These are phyloP conservation scores for Talaromyces verruculosus DNA, from an alignment of 2,329 filamentous ascomycete genomes.

Conservation along the genomic window DNA sequence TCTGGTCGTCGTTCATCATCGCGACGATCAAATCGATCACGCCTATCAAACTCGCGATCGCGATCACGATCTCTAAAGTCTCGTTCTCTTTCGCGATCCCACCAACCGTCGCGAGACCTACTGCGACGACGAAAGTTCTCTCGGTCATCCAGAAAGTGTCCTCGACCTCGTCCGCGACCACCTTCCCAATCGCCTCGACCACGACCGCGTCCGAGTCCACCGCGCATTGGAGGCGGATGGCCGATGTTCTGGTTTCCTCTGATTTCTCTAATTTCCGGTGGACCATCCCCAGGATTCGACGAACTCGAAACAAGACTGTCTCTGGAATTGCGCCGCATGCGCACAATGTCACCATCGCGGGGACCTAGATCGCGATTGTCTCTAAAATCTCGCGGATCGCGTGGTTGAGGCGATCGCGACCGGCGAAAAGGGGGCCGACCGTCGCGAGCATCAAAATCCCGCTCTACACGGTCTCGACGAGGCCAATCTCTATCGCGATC, in stretches of 20 bases:
- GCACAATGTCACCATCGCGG: constrained; percentile 41
- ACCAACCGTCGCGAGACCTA: constrained; percentile 46
- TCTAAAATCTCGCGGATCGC: constrained; percentile 44
- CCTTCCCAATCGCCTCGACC: constrained; percentile 47
- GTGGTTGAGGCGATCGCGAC: constrained; percentile 40
- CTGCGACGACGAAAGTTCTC: constrained; percentile 46
- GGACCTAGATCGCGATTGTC: constrained; percentile 38
- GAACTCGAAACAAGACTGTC: constrained; percentile 44
- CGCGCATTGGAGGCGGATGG: constrained; percentile 33
- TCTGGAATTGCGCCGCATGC: constrained; percentile 46
- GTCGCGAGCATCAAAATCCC: constrained; percentile 48
- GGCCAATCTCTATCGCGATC: constrained; percentile 47
- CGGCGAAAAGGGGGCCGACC: constrained; percentile 47
- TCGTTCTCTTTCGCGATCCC: constrained; percentile 41
- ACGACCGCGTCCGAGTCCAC: constrained; percentile 43
- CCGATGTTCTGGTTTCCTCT: constrained; percentile 28
- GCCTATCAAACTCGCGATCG: constrained; percentile 37
- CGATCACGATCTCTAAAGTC: constrained; percentile 39
- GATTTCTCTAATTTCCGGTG: constrained; percentile 24
- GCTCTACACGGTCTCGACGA: constrained; percentile 49
- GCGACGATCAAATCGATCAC: constrained; percentile 36
- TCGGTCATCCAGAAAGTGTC: constrained; percentile 42
- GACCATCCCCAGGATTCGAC: constrained; percentile 38
- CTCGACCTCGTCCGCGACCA: constrained; percentile 45
- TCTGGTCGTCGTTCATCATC: constrained; percentile 38